Base-by-base conservation (phyloP, 306 rosid species). In the Rosa lucieae region DNA sequence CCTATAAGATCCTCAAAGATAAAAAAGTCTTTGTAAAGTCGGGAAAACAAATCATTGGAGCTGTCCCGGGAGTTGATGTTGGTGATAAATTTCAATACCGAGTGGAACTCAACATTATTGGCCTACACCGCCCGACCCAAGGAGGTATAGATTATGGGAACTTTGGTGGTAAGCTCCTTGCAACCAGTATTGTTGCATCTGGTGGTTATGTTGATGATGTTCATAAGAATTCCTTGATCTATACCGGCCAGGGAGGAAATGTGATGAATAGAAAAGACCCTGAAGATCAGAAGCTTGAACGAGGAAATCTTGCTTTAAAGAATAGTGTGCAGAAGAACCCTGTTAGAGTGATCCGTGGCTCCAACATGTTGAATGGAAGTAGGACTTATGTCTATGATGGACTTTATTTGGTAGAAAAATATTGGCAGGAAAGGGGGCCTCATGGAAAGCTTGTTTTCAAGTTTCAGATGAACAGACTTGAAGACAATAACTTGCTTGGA, bases 191-290 rank as follows among this genome's bases (percentile, higher is more conserved):
- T 80, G 98, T 93, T 74, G 93, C 95, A 18, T 93, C 95, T 0
- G 97, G 97, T 75, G 97, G 89, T 47, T 91, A 93, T 83, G 83
- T 85, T 58, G 92, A 93, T 82, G 93, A 91, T 5, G 73, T 89
- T 65, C 95, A 88, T 72, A 82, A 94, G 5, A 93, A 93, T 83
- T 88, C 84, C 76, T 78, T 93, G 86, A 79, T 80, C 62, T 93
- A 93, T 79, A 87, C 93, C 0, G 98, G 98, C 39, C 95, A 91
- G 74, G 98, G 98, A 70, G 98, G 97, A 65, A 90, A 89, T 89
- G 86, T 93, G 80, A 79, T 90, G 86, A 81, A 79, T 67, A 42
- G 75, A 40, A 93, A 86, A 82, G 84, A 84, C 74, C 98, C 97
- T 32, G 97, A 90, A 85, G 97, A 93, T 79, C 98, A 93, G 85